Evolutionary conservation across 2,329 filamentous ascomycete species (phyloP).

Genomic region (Alternaria hordeiaustralica): DNA sequence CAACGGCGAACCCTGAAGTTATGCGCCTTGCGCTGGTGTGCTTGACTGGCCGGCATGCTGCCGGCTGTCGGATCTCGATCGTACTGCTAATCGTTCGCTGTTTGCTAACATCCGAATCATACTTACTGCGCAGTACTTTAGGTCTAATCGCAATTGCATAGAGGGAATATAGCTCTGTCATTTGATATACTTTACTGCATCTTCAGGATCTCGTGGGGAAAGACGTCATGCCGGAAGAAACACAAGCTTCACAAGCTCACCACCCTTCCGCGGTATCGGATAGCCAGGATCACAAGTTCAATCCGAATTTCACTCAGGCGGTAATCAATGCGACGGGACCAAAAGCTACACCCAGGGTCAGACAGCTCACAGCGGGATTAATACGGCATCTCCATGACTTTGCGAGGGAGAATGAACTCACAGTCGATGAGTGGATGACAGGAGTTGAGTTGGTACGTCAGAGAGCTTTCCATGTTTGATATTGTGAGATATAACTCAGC

Average conservation of each 20-base stretch:
- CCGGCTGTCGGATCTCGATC: constrained; percentile 2
- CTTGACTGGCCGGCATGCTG: constrained; percentile 1
- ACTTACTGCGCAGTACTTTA: background rate
- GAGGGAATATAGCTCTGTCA: background rate
- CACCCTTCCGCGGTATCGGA: constrained; percentile 17
- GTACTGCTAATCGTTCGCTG: background rate
- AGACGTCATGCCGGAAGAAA: background rate
- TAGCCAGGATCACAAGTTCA: constrained; percentile 59
- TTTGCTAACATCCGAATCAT: background rate
- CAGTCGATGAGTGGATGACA: constrained; percentile 77
- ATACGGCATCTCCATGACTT: constrained; percentile 80
- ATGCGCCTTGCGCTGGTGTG: constrained; percentile 1
- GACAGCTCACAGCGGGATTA: constrained; percentile 67
- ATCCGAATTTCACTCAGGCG: constrained; percentile 76
- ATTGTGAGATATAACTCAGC: background rate
- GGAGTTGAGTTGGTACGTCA: constrained; percentile 70
- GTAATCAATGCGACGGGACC: constrained; percentile 77
- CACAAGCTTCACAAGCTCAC: background rate
- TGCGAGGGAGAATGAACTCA: constrained; percentile 76
- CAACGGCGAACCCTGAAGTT: background rate
- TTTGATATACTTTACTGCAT: background rate
- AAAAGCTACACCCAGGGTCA: constrained; percentile 68
- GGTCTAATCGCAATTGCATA: background rate
- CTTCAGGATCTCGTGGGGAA: background rate
- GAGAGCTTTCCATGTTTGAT: background rate